Base-by-base conservation (phyloP, 164 flowering plant genomes). In the Magnolia kwangsiensis region DNA sequence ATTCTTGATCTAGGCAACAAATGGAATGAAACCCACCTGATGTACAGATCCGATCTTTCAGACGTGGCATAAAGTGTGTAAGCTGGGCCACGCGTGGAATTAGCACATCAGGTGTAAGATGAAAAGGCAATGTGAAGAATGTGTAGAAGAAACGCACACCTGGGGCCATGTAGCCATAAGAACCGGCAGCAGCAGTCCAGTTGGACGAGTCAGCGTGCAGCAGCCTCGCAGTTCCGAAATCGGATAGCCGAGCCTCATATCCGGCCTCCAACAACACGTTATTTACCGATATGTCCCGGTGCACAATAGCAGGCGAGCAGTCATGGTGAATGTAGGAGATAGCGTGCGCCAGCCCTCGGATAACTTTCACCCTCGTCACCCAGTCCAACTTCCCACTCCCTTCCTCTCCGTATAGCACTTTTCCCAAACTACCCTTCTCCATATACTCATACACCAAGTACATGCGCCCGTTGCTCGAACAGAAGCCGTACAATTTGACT, bases 401-500 rank as follows among this genome's bases (percentile, higher is more conserved):
- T 37, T 51, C 74, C 29, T 77, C 76, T 3, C 50, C 63, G 10
- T 75, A 8, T 68, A 82, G 50, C 18, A 76, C 29, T 50, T 72
- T 72, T 51, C 63, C 78, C 76, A 79, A 74, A 50, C 73, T 79
- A 2, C 82, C 84, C 78, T 75, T 85, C 78, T 82, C 86, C 31
- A 82, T 66, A 21, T 58, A 83, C 72, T 85, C 84, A 61, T 75
- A 85, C 24, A 83, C 83, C 67, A 85, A 75, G 49, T 69, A 83
- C 78, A 78, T 65, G 78, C 49, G 24, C 27, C 73, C 78, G 1
- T 76, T 78, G 50, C 5, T 27, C 63, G 73, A 37, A 20, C 81
- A 74, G 79, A 77, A 83, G 7, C 86, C 86, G 58, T 80, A 77
- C 76, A 85, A 29, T 37, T 78, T 85, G 19, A 85, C 83, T 24